These are phyloP conservation scores for Beauveria caledonica DNA, from an alignment of 2,329 filamentous ascomycete species.

Conservation along the genomic window DNA sequence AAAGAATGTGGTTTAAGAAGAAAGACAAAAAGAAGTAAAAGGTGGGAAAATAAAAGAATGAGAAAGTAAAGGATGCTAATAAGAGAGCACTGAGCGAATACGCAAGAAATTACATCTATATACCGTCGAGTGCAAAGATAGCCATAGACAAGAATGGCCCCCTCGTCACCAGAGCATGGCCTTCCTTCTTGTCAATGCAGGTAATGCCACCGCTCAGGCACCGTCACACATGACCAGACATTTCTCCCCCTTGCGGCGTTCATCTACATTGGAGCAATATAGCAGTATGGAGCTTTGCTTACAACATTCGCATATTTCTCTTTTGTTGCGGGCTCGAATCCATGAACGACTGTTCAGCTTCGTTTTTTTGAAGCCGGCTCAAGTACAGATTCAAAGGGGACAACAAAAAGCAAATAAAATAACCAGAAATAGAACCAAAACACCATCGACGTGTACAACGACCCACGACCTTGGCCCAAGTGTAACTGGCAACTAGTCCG, in stretches of 20 bases:
- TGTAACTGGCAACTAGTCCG: not conserved
- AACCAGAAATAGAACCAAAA: not conserved
- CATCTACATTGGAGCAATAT: too few relatives aligned
- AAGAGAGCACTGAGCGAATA: not conserved
- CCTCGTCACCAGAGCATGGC: too few relatives aligned
- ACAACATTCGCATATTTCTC: not conserved
- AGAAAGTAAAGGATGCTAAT: not conserved
- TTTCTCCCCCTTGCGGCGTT: not conserved
- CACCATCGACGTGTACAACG: slow-evolving; percentile 3
- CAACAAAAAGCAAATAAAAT: not conserved
- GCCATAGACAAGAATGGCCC: too few relatives aligned
- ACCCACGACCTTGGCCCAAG: not conserved
- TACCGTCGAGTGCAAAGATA: too few relatives aligned
- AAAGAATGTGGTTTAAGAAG: not conserved
- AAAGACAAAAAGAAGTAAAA: not conserved
- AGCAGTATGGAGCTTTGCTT: too few relatives aligned
- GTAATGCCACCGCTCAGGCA: not conserved
- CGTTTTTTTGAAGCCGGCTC: too few relatives aligned
- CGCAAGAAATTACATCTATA: too few relatives aligned
- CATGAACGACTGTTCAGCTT: too few relatives aligned
- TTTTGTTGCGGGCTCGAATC: too few relatives aligned
- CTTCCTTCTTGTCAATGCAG: not conserved
- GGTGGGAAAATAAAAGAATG: not conserved
- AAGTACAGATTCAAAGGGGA: not conserved
- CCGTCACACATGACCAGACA: not conserved